Evolutionary conservation across 495 filamentous ascomycete species (phyloP).

Genomic region (Aspergillus indologenus): DNA sequence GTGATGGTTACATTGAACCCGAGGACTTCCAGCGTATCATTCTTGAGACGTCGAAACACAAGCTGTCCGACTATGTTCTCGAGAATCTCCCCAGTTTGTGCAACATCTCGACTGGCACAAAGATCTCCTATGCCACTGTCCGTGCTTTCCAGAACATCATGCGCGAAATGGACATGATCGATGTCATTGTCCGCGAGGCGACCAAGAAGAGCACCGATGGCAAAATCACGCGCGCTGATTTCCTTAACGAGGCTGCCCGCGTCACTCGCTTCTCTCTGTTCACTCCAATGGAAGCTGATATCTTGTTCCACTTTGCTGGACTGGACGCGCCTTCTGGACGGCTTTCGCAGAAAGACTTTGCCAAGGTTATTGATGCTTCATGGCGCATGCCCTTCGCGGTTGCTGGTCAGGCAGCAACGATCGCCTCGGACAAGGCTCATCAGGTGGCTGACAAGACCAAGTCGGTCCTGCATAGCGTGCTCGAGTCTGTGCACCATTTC

Average conservation of each 20-base stretch:
- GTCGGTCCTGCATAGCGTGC: slow-evolving; percentile 55
- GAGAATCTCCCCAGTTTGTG: slow-evolving; percentile 90
- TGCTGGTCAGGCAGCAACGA: slow-evolving; percentile 34
- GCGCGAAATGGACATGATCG: slow-evolving; percentile 94
- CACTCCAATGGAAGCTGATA: slow-evolving; percentile 98
- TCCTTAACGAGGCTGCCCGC: slow-evolving; percentile 88
- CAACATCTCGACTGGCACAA: slow-evolving; percentile 88
- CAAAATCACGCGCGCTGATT: slow-evolving; percentile 90
- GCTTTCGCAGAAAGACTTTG: slow-evolving; percentile 80
- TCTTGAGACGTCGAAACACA: slow-evolving; percentile 86
- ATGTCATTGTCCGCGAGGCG: slow-evolving; percentile 84
- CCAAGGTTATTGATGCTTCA: slow-evolving; percentile 88
- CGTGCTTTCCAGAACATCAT: slow-evolving; percentile 97
- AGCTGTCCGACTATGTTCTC: slow-evolving; percentile 95
- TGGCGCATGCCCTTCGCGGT: slow-evolving; percentile 66
- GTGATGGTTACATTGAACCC: slow-evolving; percentile 96
- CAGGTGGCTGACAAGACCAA: slow-evolving; percentile 51
- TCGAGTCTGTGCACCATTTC: slow-evolving; percentile 88
- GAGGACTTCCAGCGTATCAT: slow-evolving; percentile 97
- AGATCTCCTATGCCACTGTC: slow-evolving; percentile 96
- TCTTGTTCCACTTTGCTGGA: slow-evolving; percentile 96
- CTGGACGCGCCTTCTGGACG: slow-evolving; percentile 83
- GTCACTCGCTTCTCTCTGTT: slow-evolving; percentile 90
- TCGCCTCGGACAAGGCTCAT: slow-evolving; percentile 37
- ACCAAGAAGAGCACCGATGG: slow-evolving; percentile 80